Conservation (phyloP, 257 asterid species). For the Capsicum chinense region DNA sequence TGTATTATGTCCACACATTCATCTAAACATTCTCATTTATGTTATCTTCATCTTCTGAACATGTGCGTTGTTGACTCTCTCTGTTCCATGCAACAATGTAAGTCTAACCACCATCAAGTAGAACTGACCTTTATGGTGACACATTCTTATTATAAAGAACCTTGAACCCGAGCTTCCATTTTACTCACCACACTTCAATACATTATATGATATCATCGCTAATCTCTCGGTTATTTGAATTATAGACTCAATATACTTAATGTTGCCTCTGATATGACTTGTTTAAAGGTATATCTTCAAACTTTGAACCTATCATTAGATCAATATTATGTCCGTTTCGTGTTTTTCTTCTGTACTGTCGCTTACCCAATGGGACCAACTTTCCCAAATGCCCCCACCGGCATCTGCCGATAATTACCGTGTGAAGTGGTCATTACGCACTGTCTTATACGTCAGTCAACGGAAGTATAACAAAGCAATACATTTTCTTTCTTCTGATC, state of each 20-base stretch:
- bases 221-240: neutral
- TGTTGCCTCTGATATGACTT: neutral
- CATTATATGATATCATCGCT: neutral
- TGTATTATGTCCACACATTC: neutral
- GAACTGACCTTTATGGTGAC: neutral
- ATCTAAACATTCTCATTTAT: neutral
- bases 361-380: no score
- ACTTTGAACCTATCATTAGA: neutral
- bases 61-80: neutral
- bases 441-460: neutral
- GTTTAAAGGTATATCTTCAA: no score
- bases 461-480: neutral
- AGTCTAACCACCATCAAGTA: neutral
- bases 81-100: neutral
- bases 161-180: no score
- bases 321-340: no score
- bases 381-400: no score
- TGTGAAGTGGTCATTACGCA: neutral
- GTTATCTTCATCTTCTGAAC: neutral
- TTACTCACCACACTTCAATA: no score
- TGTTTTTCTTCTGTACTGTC: no score
- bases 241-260: neutral
- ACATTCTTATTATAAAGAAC: no score
- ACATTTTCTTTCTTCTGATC: neutral
- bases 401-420: no score